These are phyloP conservation scores for Penicillium waksmanii DNA, from an alignment of 495 filamentous ascomycete genomes.

Conservation along the genomic window DNA sequence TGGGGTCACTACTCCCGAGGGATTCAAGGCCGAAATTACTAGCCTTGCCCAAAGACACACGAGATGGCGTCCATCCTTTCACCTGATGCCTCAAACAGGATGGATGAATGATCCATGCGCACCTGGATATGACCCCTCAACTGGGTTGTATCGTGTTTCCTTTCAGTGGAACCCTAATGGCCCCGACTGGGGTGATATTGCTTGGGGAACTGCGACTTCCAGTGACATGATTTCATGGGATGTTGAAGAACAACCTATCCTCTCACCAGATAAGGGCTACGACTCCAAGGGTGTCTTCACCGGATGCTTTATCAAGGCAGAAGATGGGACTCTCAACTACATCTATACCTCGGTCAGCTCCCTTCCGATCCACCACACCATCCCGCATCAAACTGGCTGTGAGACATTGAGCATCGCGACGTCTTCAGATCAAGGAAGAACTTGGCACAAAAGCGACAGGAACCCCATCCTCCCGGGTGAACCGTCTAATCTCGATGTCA, in stretches of 20 bases:
- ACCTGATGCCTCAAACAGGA: slow-evolving; percentile 10
- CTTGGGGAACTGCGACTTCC: slow-evolving; percentile 21
- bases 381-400: slow-evolving; percentile 12
- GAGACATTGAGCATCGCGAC: slow-evolving; percentile 17
- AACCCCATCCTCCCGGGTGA: slow-evolving; percentile 22
- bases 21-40: neutral
- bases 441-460: slow-evolving; percentile 14
- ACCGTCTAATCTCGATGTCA: slow-evolving; percentile 17
- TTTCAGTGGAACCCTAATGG: slow-evolving; percentile 26
- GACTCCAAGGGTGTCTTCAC: slow-evolving; percentile 23
- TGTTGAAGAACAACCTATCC: slow-evolving; percentile 6
- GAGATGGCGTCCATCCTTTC: slow-evolving; percentile 13
- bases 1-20: slow-evolving; percentile 8
- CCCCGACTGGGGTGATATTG: slow-evolving; percentile 23
- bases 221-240: slow-evolving; percentile 19
- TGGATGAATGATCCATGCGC: slow-evolving; percentile 27
- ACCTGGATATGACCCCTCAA: slow-evolving; percentile 18
- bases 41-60: neutral
- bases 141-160: slow-evolving; percentile 20
- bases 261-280: slow-evolving; percentile 14
- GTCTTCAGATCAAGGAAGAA: slow-evolving; percentile 17
- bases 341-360: slow-evolving; percentile 20
- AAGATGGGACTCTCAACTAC: slow-evolving; percentile 14
- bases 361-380: slow-evolving; percentile 20
- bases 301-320: slow-evolving; percentile 15